phyloP scores from a whole-genome alignment of 495 filamentous ascomycete genomes.

The Oleoguttula mirabilis region DNA sequence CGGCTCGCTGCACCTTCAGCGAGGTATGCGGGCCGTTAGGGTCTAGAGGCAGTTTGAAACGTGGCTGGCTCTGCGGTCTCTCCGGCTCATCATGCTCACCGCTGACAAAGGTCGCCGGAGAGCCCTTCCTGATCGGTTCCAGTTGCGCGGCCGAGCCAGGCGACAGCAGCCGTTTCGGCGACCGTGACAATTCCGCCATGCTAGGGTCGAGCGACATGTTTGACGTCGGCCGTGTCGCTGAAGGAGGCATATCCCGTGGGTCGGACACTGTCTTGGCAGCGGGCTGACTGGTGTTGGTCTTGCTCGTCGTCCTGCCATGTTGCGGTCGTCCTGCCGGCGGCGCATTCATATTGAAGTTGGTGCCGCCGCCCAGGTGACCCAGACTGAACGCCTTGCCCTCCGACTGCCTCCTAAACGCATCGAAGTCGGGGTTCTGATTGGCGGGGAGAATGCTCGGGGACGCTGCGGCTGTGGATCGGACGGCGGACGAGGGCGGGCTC shows the following conservation, averaged over 20 bases:
- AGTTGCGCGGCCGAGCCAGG: constrained; percentile 28
- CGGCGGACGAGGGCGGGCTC: constrained; percentile 54
- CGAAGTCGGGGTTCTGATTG: constrained; percentile 64
- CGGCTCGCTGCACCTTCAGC: constrained; percentile 32
- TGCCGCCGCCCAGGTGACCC: constrained; percentile 27
- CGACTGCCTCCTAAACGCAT: constrained; percentile 58
- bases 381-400: constrained; percentile 50
- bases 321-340: constrained; percentile 3
- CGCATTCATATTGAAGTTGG: constrained; percentile 21
- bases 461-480: constrained; percentile 53
- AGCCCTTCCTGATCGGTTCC: constrained; percentile 29
- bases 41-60: constrained; percentile 33
- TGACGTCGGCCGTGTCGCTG: not conserved
- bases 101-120: constrained; percentile 31
- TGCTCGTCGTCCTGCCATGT: not conserved
- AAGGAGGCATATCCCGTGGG: not conserved
- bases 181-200: constrained; percentile 13
- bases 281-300: not conserved
- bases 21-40: constrained; percentile 22
- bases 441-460: constrained; percentile 58
- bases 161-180: constrained; percentile 23
- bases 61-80: constrained; percentile 36
- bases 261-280: not conserved
- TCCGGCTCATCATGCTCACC: constrained; percentile 15
- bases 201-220: constrained; percentile 5